Conservation (phyloP, 2,329 filamentous ascomycete genomes). For the Chaetoscypha palmicola region DNA sequence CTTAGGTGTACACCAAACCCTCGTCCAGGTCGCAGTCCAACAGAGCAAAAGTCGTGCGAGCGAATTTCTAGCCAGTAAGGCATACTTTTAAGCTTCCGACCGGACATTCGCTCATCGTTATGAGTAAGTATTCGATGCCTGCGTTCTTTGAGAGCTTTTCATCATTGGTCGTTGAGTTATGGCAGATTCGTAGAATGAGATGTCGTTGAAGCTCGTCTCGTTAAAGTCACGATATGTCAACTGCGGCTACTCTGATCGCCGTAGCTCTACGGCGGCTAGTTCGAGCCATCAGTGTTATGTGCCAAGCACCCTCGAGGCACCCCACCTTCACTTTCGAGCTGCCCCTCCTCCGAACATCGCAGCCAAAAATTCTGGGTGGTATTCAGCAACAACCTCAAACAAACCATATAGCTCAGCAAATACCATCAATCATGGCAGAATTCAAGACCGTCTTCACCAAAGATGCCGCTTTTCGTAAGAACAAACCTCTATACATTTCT, state of each 20-base stretch:
- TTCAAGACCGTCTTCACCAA: slow-evolving; percentile 29
- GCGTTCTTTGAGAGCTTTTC: not conserved
- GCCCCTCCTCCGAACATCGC: not conserved
- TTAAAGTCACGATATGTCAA: slow-evolving; percentile 7
- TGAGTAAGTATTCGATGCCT: not conserved
- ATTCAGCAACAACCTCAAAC: not conserved
- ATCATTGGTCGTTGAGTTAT: slow-evolving; percentile 18
- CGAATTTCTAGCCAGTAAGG: not conserved
- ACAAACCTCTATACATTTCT: slow-evolving; percentile 1
- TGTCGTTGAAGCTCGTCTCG: slow-evolving; percentile 26
- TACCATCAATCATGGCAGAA: slow-evolving; percentile 26
- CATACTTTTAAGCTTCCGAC: slow-evolving; percentile 16
- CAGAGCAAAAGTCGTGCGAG: not conserved
- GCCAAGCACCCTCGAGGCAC: too few species aligned
- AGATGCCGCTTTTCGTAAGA: slow-evolving; percentile 31
- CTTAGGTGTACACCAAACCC: not conserved
- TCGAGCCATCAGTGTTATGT: too few species aligned
- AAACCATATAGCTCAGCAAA: not conserved
- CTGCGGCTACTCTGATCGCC: not conserved
- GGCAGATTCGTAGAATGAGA: slow-evolving; percentile 14
- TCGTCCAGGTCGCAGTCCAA: not conserved
- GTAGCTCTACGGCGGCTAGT: too few species aligned
- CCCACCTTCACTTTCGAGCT: not conserved
- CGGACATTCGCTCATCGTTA: slow-evolving; percentile 19
- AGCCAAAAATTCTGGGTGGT: not conserved